Conservation (phyloP, 2,329 filamentous ascomycete species). For the Colletotrichum simmondsii region DNA sequence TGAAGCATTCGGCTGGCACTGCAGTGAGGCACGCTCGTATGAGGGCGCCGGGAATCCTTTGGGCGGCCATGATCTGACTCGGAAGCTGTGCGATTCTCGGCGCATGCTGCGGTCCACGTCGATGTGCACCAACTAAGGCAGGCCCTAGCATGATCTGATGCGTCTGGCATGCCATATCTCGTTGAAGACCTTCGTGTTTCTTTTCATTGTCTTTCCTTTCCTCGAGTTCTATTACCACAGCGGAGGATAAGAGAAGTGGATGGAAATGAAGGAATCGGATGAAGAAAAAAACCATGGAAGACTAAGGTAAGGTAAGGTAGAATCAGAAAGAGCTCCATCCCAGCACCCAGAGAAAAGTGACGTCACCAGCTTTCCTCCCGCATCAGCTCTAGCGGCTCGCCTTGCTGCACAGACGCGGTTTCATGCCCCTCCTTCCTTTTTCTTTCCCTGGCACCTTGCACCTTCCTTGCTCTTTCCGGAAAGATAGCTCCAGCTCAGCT, state of each 20-base stretch:
- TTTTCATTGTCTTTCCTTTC: not conserved
- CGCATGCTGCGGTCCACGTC: not conserved
- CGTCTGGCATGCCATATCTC: not conserved
- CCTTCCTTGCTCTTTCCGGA: not conserved
- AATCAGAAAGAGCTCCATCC: constrained; percentile 26
- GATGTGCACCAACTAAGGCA: not conserved
- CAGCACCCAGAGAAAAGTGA: not conserved
- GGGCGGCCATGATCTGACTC: not conserved
- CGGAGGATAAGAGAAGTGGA: too few species aligned
- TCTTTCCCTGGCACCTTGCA: not conserved
- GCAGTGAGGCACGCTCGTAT: not conserved
- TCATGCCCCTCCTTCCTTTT: constrained; percentile 21
- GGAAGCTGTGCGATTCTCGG: not conserved
- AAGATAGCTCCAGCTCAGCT: not conserved
- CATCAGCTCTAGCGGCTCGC: constrained; percentile 9
- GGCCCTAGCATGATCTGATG: not conserved
- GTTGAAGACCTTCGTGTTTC: not conserved
- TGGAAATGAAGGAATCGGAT: too few species aligned
- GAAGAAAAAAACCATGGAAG: not conserved
- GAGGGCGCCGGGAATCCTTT: not conserved
- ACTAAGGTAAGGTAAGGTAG: too few species aligned
- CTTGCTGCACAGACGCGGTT: constrained; percentile 20
- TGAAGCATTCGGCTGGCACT: not conserved
- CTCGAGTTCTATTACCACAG: too few species aligned
- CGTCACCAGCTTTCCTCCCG: constrained; percentile 6